Evolutionary conservation across 306 rosid species (phyloP).

Genomic region (Alnus glutinosa): DNA sequence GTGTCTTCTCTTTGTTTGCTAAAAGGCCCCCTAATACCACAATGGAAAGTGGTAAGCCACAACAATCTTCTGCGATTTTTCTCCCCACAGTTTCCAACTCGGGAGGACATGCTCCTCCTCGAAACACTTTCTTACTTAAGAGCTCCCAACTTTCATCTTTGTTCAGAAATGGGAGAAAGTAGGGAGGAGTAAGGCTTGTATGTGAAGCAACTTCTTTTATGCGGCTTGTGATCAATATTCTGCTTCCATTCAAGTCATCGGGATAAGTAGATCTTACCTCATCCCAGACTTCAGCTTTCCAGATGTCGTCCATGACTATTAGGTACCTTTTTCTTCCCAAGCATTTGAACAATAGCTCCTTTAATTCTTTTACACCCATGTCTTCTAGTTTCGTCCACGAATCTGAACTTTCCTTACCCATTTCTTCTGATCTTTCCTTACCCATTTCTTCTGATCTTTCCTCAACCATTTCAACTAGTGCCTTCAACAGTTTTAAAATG

Average conservation of each 20-base stretch:
- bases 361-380: not conserved
- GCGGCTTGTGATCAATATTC: conserved; percentile 32
- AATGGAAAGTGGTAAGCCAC: not conserved
- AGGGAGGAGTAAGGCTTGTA: not conserved
- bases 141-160: conserved; percentile 40
- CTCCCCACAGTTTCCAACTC: not conserved
- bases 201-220: conserved; percentile 20
- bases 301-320: conserved; percentile 25
- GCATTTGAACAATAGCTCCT: not conserved
- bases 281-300: conserved; percentile 16
- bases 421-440: too few relatives aligned
- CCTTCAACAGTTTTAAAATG: too few relatives aligned
- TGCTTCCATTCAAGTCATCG: conserved; percentile 5
- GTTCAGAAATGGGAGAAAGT: not conserved
- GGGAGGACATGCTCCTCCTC: not conserved
- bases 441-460: too few relatives aligned
- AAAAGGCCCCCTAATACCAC: not conserved
- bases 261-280: conserved; percentile 24
- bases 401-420: too few relatives aligned
- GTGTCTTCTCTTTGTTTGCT: not conserved
- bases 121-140: conserved; percentile 1
- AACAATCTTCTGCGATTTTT: not conserved
- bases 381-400: not conserved
- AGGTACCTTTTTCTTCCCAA: not conserved
- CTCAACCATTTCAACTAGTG: too few relatives aligned